phyloP scores from a whole-genome alignment of 1,139 yeast genomes.

The Magnusiomyces fungicola region DNA sequence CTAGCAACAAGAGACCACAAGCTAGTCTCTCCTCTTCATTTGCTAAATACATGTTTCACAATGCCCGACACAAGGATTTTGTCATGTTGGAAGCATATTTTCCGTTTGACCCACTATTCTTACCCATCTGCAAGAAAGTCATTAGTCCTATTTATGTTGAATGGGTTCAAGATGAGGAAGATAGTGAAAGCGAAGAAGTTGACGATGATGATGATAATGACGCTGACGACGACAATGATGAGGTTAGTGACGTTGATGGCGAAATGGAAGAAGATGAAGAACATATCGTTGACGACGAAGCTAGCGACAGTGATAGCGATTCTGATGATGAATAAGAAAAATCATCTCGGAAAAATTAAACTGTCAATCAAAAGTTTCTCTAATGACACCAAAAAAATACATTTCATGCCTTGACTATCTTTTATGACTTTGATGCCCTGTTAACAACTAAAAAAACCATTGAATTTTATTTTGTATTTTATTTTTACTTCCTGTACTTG shows the following conservation, averaged over 20 bases:
- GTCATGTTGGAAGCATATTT: constrained; percentile 86
- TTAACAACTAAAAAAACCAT: too few species aligned
- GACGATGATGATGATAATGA: constrained; percentile 31
- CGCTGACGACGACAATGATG: neutral
- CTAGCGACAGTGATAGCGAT: constrained; percentile 21
- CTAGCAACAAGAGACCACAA: neutral
- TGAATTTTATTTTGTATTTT: too few species aligned
- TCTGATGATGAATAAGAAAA: constrained; percentile 20
- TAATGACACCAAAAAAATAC: neutral
- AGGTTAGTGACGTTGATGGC: neutral
- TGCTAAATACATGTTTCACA: neutral
- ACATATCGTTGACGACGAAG: constrained; percentile 22
- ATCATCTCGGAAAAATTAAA: too few species aligned
- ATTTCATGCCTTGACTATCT: neutral
- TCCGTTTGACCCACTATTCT: constrained; percentile 88
- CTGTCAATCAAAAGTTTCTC: too few species aligned
- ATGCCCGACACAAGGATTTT: constrained; percentile 43
- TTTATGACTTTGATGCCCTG: too few species aligned
- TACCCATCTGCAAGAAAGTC: constrained; percentile 53
- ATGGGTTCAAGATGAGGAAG: constrained; percentile 70
- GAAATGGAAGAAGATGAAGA: constrained; percentile 22
- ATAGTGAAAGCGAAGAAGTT: constrained; percentile 46
- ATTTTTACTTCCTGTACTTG: too few species aligned
- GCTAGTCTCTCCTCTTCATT: neutral
- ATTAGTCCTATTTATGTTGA: constrained; percentile 59